Evolutionary conservation across 495 filamentous ascomycete species (phyloP).

Genomic region (Daldinia bambusicola): DNA sequence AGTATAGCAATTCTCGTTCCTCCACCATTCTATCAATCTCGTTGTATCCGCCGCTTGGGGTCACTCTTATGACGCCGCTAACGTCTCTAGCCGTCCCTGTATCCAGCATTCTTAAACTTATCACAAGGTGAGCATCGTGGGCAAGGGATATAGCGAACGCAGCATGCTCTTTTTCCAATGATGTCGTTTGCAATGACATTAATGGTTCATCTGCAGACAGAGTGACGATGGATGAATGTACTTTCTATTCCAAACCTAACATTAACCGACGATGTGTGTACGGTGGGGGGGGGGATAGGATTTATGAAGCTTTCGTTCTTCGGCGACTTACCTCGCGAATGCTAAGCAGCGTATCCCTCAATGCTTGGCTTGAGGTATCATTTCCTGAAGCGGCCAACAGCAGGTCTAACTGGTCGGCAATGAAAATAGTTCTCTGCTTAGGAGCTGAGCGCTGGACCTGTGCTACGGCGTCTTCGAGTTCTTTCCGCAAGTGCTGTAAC

Average conservation of each 20-base stretch:
- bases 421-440: slow-evolving; percentile 50
- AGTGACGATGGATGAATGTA: slow-evolving; percentile 71
- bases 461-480: slow-evolving; percentile 37
- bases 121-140: slow-evolving; percentile 75
- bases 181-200: slow-evolving; percentile 65
- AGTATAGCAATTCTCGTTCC: slow-evolving; percentile 82
- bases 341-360: slow-evolving; percentile 59
- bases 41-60: slow-evolving; percentile 57
- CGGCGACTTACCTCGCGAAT: slow-evolving; percentile 62
- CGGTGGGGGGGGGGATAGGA: neutral
- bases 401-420: slow-evolving; percentile 68
- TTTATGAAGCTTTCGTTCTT: neutral
- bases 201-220: slow-evolving; percentile 77
- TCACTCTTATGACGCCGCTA: slow-evolving; percentile 86
- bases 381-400: slow-evolving; percentile 60
- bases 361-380: slow-evolving; percentile 30
- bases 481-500: slow-evolving; percentile 30
- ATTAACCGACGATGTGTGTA: slow-evolving; percentile 33
- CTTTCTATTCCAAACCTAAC: slow-evolving; percentile 50
- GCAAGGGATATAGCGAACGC: slow-evolving; percentile 73
- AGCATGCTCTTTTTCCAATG: slow-evolving; percentile 75
- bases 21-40: slow-evolving; percentile 49
- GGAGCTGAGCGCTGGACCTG: slow-evolving; percentile 33
- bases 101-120: slow-evolving; percentile 78
- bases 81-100: slow-evolving; percentile 90